phyloP scores from a whole-genome alignment of 2,329 filamentous ascomycete species.

The Leptographium lundbergii region DNA sequence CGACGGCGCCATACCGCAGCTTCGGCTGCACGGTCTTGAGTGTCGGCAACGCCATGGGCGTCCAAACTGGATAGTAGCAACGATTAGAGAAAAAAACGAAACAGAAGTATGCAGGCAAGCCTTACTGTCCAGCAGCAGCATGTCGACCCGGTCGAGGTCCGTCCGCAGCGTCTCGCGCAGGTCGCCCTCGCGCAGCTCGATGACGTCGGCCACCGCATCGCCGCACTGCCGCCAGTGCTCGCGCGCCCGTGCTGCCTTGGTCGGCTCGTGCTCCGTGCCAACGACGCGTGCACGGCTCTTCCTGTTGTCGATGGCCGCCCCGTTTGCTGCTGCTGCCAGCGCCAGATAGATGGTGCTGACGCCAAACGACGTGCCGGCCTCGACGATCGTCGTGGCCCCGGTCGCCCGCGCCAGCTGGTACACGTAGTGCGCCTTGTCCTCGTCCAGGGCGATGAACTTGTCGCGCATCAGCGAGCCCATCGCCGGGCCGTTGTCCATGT shows the following conservation, averaged over 20 bases:
- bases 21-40: constrained; percentile 24
- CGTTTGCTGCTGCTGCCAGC: constrained; percentile 40
- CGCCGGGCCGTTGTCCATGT: background rate
- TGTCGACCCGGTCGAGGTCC: constrained; percentile 35
- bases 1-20: constrained; percentile 23
- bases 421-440: constrained; percentile 43
- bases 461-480: constrained; percentile 27
- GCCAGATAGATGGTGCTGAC: constrained; percentile 51
- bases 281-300: constrained; percentile 28
- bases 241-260: constrained; percentile 38
- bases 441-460: constrained; percentile 46
- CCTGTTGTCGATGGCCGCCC: constrained; percentile 11
- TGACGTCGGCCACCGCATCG: constrained; percentile 30
- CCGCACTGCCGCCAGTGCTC: constrained; percentile 41
- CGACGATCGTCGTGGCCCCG: constrained; percentile 38
- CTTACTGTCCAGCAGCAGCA: constrained; percentile 49
- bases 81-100: background rate
- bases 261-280: constrained; percentile 45
- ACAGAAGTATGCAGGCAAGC: constrained; percentile 9
- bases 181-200: constrained; percentile 46
- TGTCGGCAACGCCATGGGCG: constrained; percentile 19
- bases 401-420: constrained; percentile 39
- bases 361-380: constrained; percentile 49
- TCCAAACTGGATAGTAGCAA: constrained; percentile 14
- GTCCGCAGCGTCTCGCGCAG: constrained; percentile 40